Percentiles rank a stretch among this genome's conserved stretches.
Conservation (phyloP, 768 basidiomycete species). For the Psilocybe cubensis region DNA sequence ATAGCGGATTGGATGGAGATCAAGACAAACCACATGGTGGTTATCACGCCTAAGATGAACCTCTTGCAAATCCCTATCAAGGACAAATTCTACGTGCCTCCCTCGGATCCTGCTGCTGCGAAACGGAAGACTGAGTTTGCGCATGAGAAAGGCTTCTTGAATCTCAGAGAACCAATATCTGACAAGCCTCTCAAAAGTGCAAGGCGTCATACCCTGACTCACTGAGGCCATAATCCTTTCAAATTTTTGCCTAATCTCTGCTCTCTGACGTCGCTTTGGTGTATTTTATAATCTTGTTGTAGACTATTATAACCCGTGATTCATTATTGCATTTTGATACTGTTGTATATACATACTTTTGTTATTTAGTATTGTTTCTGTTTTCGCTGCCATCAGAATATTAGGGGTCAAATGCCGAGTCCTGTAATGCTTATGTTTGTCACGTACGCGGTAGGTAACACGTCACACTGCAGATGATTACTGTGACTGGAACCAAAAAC, state of each 20-base stretch:
- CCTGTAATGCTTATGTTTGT: background rate
- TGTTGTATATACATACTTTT: slow-evolving; percentile 3
- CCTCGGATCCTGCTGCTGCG: slow-evolving; percentile 75
- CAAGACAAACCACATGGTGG: slow-evolving; percentile 92
- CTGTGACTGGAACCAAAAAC: background rate
- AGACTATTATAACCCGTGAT: background rate
- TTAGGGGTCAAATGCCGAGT: background rate
- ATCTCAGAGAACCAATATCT: slow-evolving; percentile 46
- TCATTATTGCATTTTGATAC: background rate
- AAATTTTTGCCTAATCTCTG: background rate
- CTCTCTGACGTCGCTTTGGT: background rate
- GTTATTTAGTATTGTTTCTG: background rate
- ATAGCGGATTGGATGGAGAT: slow-evolving; percentile 99
- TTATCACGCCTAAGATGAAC: slow-evolving; percentile 96
- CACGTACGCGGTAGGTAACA: slow-evolving; percentile 12
- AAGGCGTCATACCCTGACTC: slow-evolving; percentile 17
- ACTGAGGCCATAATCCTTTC: slow-evolving; percentile 1
- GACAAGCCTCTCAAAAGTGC: slow-evolving; percentile 22
- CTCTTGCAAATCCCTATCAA: slow-evolving; percentile 92
- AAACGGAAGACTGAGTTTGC: slow-evolving; percentile 83
- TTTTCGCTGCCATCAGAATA: background rate
- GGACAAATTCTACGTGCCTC: slow-evolving; percentile 91
- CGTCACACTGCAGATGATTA: background rate
- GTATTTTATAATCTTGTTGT: background rate
- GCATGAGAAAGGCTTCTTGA: slow-evolving; percentile 83